Evolutionary conservation across 805 yeast species (phyloP), one percentile per base, ranked within the genome.

Genomic region (Sungouiozyma intestinalis): DNA sequence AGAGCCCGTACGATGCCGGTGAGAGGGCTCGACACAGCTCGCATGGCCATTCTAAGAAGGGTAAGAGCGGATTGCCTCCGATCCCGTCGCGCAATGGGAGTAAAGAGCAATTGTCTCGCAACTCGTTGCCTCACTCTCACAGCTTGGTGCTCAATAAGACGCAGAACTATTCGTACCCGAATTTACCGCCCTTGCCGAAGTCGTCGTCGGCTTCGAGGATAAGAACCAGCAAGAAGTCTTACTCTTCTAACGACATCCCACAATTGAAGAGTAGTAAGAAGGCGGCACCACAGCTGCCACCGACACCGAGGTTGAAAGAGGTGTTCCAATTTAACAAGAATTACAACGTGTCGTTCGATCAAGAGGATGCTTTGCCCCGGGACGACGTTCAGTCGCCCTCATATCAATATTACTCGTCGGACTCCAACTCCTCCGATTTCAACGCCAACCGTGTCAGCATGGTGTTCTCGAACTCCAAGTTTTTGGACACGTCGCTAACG

Each of bases 401-500:
- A 2, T 33, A 37, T 13, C 15, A 39, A 24, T 15, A 32, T 18
- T 37, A 37, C 19, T 24, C 33, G 27, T 19, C 34, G 3, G 35
- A 27, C 19, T 21, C 38, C 2, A 35, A 41, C 15, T 46, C 50
- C 3, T 45, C 54, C n/a, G 53, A 45, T 16, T 24, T 24, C 29
- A 24, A 24, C 11, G 6, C 29, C 6, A 24, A 24, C 11, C 29
- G 29, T 24, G 29, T 24, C 11, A 24, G 29, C 11, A 24, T 24
- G 29, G 38, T 51, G 4, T 66, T 65, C 42, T 65, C 70, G 6
- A 62, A 63, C 40, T 67, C 77, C 1, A 69, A 74, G 13, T 69
- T 67, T 40, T 65, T 75, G 54, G 72, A 73, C 1, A 69, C 68
- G 42, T 79, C 87, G 1, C 49, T 56, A 19, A 53, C 64, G 14